These are phyloP conservation scores for Pichia sp. DNA, from an alignment of 1,139 yeast genomes.

Conservation along the genomic window DNA sequence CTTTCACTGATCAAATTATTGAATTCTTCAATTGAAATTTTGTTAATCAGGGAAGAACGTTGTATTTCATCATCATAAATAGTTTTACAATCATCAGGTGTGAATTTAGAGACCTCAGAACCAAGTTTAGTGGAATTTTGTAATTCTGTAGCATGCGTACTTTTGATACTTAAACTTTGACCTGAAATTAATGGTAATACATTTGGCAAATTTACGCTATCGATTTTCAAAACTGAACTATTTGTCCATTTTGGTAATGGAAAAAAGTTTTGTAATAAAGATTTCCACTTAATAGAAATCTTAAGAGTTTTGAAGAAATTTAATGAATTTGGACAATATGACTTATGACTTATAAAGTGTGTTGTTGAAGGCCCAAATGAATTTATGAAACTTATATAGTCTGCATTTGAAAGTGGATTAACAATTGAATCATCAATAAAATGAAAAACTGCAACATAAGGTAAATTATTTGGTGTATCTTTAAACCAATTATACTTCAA, in stretches of 20 bases:
- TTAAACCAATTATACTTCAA: conserved; percentile 31
- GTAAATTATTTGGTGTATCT: conserved; percentile 12
- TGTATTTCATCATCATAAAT: conserved; percentile 39
- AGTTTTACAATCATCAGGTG: conserved; percentile 17
- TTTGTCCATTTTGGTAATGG: conserved; percentile 30
- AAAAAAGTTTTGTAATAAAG: conserved; percentile 38
- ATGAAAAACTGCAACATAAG: conserved; percentile 54
- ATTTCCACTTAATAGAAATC: conserved; percentile 50
- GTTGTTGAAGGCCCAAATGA: conserved; percentile 44
- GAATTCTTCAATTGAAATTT: conserved; percentile 11
- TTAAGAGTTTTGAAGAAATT: conserved; percentile 51
- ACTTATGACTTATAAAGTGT: conserved; percentile 67
- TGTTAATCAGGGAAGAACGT: conserved; percentile 16
- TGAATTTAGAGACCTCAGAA: conserved; percentile 1
- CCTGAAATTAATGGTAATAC: conserved; percentile 27
- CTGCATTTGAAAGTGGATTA: conserved; percentile 30
- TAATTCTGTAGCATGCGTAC: conserved; percentile 11
- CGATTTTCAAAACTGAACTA: conserved; percentile 11
- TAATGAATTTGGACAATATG: conserved; percentile 54
- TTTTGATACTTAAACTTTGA: conserved; percentile 18
- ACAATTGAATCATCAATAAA: conserved; percentile 63
- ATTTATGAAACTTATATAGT: conserved; percentile 40
- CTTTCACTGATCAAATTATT: conserved; percentile 5
- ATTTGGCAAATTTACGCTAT: conserved; percentile 8
- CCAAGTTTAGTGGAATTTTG: conserved; percentile 10